A percentile compares a stretch with the other conserved stretches of the same genome.
phyloP scores from a whole-genome alignment of 306 rosid genomes.

The Acacia confusa region DNA sequence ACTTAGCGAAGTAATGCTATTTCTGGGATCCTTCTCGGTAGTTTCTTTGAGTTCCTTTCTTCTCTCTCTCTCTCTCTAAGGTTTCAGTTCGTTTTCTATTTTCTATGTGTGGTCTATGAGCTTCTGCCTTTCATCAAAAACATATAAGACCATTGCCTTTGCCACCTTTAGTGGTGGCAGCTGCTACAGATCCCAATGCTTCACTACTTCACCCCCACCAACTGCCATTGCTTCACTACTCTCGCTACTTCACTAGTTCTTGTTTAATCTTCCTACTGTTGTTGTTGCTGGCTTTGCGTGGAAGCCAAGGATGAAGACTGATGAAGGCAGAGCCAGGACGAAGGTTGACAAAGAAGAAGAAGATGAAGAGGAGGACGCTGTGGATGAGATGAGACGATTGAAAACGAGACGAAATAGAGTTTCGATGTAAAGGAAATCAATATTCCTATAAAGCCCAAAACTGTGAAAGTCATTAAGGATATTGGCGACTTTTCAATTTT shows the following conservation, averaged over 20 bases:
- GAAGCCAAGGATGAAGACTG: constrained; percentile 85
- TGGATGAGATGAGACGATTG: constrained; percentile 29
- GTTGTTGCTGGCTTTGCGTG: constrained; percentile 65
- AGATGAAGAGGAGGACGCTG: constrained; percentile 19
- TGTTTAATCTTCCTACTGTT: constrained; percentile 22
- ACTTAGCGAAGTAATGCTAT: no score
- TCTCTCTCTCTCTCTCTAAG: constrained; percentile 16
- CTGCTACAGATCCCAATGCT: constrained; percentile 45
- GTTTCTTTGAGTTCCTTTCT: no score
- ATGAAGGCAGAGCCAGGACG: constrained; percentile 71
- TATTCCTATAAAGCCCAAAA: constrained; percentile 39
- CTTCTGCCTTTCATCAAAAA: no score
- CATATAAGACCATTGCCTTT: no score
- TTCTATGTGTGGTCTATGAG: no score
- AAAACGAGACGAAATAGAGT: constrained; percentile 44
- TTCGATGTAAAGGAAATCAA: constrained; percentile 67
- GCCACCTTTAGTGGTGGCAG: no score
- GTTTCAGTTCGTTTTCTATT: no score
- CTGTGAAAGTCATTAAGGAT: neutral
- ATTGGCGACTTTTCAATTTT: no score
- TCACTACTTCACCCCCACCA: constrained; percentile 59
- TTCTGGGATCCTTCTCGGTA: no score
- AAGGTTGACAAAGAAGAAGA: constrained; percentile 54
- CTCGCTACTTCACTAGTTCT: neutral
- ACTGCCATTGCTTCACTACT: constrained; percentile 59